Percentiles rank a stretch among this genome's conserved stretches.
These are phyloP conservation scores for Colletotrichum eremochloae DNA, from an alignment of 2,329 filamentous ascomycete genomes.

Conservation along the genomic window DNA sequence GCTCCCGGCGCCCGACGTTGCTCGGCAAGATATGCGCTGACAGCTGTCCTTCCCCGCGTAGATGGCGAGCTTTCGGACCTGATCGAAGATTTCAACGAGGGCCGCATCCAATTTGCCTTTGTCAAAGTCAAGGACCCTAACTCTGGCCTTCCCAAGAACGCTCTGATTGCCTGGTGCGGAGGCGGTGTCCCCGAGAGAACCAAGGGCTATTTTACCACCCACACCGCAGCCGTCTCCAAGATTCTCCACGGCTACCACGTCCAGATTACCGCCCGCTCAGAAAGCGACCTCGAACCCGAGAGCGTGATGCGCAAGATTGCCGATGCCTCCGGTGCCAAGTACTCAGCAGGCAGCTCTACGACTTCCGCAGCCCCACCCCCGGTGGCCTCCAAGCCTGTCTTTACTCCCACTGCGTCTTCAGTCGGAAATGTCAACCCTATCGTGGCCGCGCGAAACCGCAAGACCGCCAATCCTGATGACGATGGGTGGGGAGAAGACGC, in stretches of 20 bases:
- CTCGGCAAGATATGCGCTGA: constrained; percentile 41
- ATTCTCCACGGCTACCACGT: constrained; percentile 97
- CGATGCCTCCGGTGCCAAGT: constrained; percentile 95
- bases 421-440: constrained; percentile 75
- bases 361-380: constrained; percentile 73
- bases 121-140: constrained; percentile 98
- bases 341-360: constrained; percentile 76
- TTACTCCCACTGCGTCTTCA: constrained; percentile 78
- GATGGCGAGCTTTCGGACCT: constrained; percentile 93
- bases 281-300: constrained; percentile 88
- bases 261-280: constrained; percentile 94
- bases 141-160: constrained; percentile 87
- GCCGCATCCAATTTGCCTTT: constrained; percentile 96
- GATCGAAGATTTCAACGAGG: constrained; percentile 96
- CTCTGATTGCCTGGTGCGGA: constrained; percentile 96
- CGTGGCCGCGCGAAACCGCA: constrained; percentile 73
- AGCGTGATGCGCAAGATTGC: constrained; percentile 92
- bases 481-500: constrained; percentile 98
- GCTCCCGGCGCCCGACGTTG: constrained; percentile 29
- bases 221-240: constrained; percentile 89
- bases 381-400: constrained; percentile 89
- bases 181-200: constrained; percentile 98
- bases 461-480: constrained; percentile 73
- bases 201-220: constrained; percentile 98
- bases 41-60: constrained; percentile 52